Evolutionary conservation across 2,329 filamentous ascomycete genomes (phyloP).

Genomic region (Ophiocordyceps sinensis): DNA sequence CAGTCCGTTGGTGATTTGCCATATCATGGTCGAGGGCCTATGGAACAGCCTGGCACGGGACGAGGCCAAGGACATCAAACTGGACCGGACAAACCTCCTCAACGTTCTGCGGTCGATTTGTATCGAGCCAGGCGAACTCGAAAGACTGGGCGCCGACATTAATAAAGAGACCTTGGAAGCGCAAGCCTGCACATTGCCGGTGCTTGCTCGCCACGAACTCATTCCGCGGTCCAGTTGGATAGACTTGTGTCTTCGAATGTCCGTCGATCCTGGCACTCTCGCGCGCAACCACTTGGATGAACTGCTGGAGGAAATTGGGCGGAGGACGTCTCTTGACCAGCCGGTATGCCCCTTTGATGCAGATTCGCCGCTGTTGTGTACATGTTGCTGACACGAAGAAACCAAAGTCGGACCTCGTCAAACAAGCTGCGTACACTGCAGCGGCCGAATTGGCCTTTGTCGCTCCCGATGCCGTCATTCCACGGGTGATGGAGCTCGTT

Average conservation of each 20-base stretch:
- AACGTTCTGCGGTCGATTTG: slow-evolving; percentile 49
- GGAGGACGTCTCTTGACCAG: slow-evolving; percentile 30
- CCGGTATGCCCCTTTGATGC: slow-evolving; percentile 27
- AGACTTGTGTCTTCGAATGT: slow-evolving; percentile 64
- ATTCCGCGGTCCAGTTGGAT: slow-evolving; percentile 79
- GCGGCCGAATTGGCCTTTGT: slow-evolving; percentile 90
- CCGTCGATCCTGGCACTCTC: slow-evolving; percentile 69
- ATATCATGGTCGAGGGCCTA: slow-evolving; percentile 54
- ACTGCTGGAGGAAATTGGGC: slow-evolving; percentile 53
- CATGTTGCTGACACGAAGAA: slow-evolving; percentile 1
- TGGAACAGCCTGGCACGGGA: slow-evolving; percentile 65
- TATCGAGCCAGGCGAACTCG: slow-evolving; percentile 35
- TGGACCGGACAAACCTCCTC: slow-evolving; percentile 49
- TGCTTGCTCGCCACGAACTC: slow-evolving; percentile 64
- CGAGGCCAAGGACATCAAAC: slow-evolving; percentile 55
- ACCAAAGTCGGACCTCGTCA: slow-evolving; percentile 26
- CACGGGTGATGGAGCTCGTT: slow-evolving; percentile 62
- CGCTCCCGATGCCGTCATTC: slow-evolving; percentile 67
- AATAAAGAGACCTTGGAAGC: slow-evolving; percentile 38
- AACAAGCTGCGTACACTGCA: slow-evolving; percentile 64
- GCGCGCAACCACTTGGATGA: slow-evolving; percentile 47
- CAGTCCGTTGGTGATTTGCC: slow-evolving; percentile 42
- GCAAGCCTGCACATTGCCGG: slow-evolving; percentile 64
- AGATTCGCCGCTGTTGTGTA: neutral
- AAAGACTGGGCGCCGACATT: slow-evolving; percentile 25